These are phyloP conservation scores for Calocybe cyanea DNA, from an alignment of 768 basidiomycete species.

Conservation along the genomic window DNA sequence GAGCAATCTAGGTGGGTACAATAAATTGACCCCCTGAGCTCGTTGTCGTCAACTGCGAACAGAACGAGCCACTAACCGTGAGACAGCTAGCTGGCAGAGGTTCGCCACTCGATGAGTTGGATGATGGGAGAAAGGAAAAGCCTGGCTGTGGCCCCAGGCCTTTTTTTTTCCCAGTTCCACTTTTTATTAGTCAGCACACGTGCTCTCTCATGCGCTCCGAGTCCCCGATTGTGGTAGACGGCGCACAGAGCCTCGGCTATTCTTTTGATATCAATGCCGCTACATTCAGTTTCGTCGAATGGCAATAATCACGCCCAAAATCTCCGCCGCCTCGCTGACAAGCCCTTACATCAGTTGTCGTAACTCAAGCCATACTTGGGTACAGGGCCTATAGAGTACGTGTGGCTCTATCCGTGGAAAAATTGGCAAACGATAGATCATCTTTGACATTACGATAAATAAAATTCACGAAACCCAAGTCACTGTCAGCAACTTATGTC, in stretches of 20 bases:
- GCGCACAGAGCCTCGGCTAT: not conserved
- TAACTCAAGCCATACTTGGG: too few species aligned
- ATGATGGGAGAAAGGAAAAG: constrained; percentile 15
- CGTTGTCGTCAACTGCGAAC: constrained; percentile 13
- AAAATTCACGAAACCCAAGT: too few species aligned
- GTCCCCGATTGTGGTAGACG: not conserved
- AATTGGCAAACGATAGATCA: too few species aligned
- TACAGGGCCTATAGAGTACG: too few species aligned
- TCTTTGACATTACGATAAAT: too few species aligned
- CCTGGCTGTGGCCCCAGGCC: constrained; percentile 9
- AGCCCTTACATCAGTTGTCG: too few species aligned
- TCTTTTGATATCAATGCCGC: not conserved
- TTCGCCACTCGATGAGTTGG: constrained; percentile 3
- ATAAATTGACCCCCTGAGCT: constrained; percentile 16
- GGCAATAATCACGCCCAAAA: constrained; percentile 9
- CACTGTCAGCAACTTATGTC: too few species aligned
- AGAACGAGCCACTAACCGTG: constrained; percentile 4
- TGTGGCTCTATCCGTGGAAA: too few species aligned
- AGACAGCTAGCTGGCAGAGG: constrained; percentile 1
- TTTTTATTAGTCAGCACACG: constrained; percentile 22
- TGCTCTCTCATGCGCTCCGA: constrained; percentile 12
- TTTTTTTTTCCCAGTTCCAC: constrained; percentile 19
- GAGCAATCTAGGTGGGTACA: constrained; percentile 13
- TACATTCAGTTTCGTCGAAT: constrained; percentile 5
- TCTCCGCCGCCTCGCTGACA: too few species aligned